Percentiles rank a stretch among this genome's conserved stretches.
Evolutionary conservation across 108 stramenopile species (phyloP).

Genomic region (Pseudonitzschia multistriata): DNA sequence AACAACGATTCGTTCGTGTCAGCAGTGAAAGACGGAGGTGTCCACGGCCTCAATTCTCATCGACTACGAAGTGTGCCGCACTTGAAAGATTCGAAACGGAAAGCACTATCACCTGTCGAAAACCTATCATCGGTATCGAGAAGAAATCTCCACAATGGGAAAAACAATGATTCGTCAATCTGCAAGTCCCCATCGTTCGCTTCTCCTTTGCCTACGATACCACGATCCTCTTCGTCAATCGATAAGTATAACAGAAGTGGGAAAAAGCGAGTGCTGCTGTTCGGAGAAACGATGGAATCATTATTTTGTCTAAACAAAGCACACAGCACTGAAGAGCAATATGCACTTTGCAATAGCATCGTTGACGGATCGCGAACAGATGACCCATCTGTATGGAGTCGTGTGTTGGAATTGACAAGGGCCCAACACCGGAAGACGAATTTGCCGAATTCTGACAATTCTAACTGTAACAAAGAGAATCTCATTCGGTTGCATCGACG

Average conservation of each 20-base stretch:
- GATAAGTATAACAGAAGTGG: neutral
- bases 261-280: conserved; percentile 1
- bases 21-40: neutral
- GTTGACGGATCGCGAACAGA: conserved; percentile 36
- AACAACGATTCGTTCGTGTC: conserved; percentile 7
- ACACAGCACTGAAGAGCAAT: conserved; percentile 26
- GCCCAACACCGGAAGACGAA: neutral
- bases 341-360: conserved; percentile 28
- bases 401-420: conserved; percentile 34
- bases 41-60: neutral
- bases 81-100: neutral
- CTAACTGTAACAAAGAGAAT: conserved; percentile 29
- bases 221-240: neutral
- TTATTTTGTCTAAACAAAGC: conserved; percentile 51
- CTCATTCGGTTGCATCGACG: conserved; percentile 65
- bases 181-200: conserved; percentile 5
- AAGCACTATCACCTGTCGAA: conserved; percentile 1
- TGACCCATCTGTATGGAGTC: conserved; percentile 42
- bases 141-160: neutral
- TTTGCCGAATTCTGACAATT: neutral
- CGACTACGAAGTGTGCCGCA: neutral
- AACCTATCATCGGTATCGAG: conserved; percentile 1
- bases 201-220: conserved; percentile 7
- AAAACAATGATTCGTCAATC: neutral
- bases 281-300: conserved; percentile 67